phyloP scores from a whole-genome alignment of 2,329 filamentous ascomycete species.

The Curvularia hawaiiensis region DNA sequence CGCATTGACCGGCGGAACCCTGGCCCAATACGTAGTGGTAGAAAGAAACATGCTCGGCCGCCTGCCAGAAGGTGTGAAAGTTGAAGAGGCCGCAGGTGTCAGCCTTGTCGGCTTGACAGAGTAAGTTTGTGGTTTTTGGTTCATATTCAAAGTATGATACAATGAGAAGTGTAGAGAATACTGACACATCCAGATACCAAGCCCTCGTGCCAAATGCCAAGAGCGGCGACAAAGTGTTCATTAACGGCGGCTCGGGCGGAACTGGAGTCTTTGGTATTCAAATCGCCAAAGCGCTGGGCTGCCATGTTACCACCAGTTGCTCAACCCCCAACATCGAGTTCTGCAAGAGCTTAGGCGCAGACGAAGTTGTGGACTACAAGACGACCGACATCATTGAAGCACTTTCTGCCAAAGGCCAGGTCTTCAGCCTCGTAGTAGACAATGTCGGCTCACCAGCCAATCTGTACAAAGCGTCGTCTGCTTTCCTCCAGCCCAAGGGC shows the following conservation, averaged over 20 bases:
- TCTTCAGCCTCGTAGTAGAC: slow-evolving; percentile 63
- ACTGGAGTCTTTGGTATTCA: slow-evolving; percentile 66
- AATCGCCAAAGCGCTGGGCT: slow-evolving; percentile 65
- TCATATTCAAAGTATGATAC: background rate
- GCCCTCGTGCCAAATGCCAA: slow-evolving; percentile 46
- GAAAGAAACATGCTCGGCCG: slow-evolving; percentile 21
- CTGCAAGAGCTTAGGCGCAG: slow-evolving; percentile 64
- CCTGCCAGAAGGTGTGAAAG: slow-evolving; percentile 34
- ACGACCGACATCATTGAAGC: slow-evolving; percentile 53
- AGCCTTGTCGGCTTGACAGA: slow-evolving; percentile 49
- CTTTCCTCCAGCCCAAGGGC: slow-evolving; percentile 57
- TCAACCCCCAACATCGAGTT: slow-evolving; percentile 63
- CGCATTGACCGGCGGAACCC: slow-evolving; percentile 40
- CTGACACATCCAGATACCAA: slow-evolving; percentile 28
- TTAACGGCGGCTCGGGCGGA: slow-evolving; percentile 69
- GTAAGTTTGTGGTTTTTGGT: slow-evolving; percentile 11
- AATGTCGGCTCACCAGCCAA: slow-evolving; percentile 58
- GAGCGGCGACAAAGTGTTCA: slow-evolving; percentile 60
- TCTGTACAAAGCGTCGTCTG: slow-evolving; percentile 60
- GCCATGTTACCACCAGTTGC: slow-evolving; percentile 64
- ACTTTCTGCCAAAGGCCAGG: slow-evolving; percentile 54
- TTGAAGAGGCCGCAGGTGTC: slow-evolving; percentile 45
- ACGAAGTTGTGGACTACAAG: slow-evolving; percentile 67
- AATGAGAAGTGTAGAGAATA: background rate
- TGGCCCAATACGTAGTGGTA: slow-evolving; percentile 47